phyloP scores from a whole-genome alignment of 306 rosid species.

The Fragaria vesca region DNA sequence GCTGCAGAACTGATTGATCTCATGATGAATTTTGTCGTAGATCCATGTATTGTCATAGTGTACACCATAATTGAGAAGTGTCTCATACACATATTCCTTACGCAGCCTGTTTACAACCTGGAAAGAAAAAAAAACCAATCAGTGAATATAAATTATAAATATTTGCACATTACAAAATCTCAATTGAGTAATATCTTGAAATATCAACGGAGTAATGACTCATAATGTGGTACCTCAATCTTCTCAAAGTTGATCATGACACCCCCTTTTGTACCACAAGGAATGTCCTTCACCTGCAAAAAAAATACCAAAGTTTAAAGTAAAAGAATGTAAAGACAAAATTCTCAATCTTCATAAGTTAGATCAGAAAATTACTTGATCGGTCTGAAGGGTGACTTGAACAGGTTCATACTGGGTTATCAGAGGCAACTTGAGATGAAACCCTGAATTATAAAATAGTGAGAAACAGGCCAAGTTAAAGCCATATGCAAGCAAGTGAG shows the following conservation, averaged over 20 bases:
- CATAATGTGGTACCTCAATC: slow-evolving; percentile 61
- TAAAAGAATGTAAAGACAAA: slow-evolving; percentile 15
- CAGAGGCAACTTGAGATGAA: slow-evolving; percentile 82
- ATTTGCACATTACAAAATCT: slow-evolving; percentile 4
- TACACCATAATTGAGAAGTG: slow-evolving; percentile 80
- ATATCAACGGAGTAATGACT: background rate
- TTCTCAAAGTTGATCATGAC: slow-evolving; percentile 86
- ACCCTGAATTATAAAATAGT: slow-evolving; percentile 49
- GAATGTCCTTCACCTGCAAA: slow-evolving; percentile 81
- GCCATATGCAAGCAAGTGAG: background rate
- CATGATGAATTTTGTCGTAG: slow-evolving; percentile 92
- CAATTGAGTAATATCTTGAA: background rate
- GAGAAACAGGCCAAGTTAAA: slow-evolving; percentile 6
- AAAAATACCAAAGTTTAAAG: background rate
- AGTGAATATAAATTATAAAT: slow-evolving; percentile 12
- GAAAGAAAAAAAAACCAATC: slow-evolving; percentile 19
- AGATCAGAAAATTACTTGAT: slow-evolving; percentile 47
- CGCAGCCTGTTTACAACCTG: slow-evolving; percentile 86
- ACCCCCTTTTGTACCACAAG: slow-evolving; percentile 96
- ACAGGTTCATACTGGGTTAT: slow-evolving; percentile 80
- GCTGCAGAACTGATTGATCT: slow-evolving; percentile 91
- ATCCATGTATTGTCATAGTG: slow-evolving; percentile 92
- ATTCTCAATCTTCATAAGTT: background rate
- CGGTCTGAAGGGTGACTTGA: slow-evolving; percentile 93
- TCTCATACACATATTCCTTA: slow-evolving; percentile 72